Conservation (phyloP, 306 rosid genomes). For the Lathyrus aphaca region DNA sequence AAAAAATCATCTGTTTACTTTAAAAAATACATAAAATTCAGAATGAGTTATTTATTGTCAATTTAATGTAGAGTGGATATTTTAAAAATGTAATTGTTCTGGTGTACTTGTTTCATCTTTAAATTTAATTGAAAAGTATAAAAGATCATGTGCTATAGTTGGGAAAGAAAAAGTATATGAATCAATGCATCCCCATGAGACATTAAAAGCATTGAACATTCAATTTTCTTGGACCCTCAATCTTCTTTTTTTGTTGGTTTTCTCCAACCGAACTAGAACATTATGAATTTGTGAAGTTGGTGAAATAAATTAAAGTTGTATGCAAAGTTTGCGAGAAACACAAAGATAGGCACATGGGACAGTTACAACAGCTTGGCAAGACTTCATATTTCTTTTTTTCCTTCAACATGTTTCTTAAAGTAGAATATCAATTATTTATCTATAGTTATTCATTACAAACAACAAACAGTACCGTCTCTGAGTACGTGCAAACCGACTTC, state of each 20-base stretch:
- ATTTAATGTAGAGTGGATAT: constrained; percentile 35
- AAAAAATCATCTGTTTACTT: neutral
- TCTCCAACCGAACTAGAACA: constrained; percentile 32
- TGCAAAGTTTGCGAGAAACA: constrained; percentile 25
- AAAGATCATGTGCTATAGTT: constrained; percentile 55
- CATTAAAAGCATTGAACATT: constrained; percentile 31
- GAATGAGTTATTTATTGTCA: constrained; percentile 18
- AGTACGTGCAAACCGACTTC: no score
- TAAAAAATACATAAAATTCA: constrained; percentile 8
- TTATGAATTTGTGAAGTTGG: constrained; percentile 33
- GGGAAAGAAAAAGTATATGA: constrained; percentile 44
- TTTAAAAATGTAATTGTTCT: constrained; percentile 18
- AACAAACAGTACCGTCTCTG: no score
- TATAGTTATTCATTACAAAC: no score
- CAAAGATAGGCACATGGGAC: constrained; percentile 10
- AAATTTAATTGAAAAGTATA: constrained; percentile 15
- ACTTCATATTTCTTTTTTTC: neutral
- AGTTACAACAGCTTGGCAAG: constrained; percentile 34
- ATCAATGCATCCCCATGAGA: constrained; percentile 32
- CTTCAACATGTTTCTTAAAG: neutral
- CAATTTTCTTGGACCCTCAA: constrained; percentile 22
- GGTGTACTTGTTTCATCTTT: constrained; percentile 41
- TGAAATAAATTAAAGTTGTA: constrained; percentile 38
- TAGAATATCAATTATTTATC: no score
- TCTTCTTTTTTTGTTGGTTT: neutral